phyloP scores from a whole-genome alignment of 2,329 filamentous ascomycete genomes.

The Aspergillus puulaauensis region DNA sequence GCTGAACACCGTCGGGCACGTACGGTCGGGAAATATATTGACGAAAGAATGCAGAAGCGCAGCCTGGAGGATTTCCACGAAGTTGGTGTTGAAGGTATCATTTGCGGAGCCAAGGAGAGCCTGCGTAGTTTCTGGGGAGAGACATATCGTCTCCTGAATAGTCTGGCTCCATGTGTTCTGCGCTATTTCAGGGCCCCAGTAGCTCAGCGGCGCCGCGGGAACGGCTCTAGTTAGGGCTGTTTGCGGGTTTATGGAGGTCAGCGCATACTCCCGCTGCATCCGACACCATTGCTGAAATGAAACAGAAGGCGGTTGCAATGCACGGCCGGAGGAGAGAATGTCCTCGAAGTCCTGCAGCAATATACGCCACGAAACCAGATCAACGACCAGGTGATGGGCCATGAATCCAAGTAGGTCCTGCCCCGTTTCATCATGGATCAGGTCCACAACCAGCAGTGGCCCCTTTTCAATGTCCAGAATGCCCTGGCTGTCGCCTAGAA shows the following conservation, averaged over 20 bases:
- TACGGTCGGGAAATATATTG: conserved; percentile 1
- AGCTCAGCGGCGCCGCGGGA: not conserved
- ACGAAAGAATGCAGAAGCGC: conserved; percentile 11
- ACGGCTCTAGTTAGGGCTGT: not conserved
- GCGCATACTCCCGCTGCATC: conserved; percentile 7
- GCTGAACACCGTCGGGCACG: not conserved
- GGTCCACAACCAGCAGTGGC: conserved; percentile 6
- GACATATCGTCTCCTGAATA: not conserved
- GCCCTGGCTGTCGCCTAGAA: not conserved
- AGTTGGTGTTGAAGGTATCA: not conserved
- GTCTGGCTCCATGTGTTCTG: not conserved
- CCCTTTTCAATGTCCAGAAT: not conserved
- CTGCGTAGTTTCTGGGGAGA: not conserved
- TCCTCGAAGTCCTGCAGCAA: conserved; percentile 3
- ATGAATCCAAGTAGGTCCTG: not conserved
- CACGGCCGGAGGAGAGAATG: not conserved
- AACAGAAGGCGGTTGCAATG: not conserved
- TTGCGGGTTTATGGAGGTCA: not conserved
- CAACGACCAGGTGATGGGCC: conserved; percentile 15
- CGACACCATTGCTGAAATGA: conserved; percentile 21
- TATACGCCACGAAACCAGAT: conserved; percentile 8
- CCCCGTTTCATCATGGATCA: not conserved
- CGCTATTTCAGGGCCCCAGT: not conserved
- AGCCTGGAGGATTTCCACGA: conserved; percentile 8
- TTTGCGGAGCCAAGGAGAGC: not conserved